phyloP scores from a whole-genome alignment of 2,329 filamentous ascomycete genomes.

The Pseudogymnoascus sp. region DNA sequence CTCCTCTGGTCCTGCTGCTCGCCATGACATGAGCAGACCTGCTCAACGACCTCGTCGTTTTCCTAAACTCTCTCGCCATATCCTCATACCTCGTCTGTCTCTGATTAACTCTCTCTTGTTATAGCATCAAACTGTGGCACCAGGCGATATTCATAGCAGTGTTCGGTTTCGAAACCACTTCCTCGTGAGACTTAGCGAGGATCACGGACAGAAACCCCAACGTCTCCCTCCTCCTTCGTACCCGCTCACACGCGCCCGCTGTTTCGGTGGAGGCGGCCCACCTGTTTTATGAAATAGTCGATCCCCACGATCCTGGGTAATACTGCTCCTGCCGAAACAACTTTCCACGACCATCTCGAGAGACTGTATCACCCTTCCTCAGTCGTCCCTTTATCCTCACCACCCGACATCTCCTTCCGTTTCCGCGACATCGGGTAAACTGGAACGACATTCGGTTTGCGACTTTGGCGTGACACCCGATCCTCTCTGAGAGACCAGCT shows the following conservation, averaged over 20 bases:
- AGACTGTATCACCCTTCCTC: neutral
- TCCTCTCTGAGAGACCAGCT: neutral
- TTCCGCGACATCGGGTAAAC: neutral
- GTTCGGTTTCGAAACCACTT: neutral
- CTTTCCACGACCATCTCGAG: neutral
- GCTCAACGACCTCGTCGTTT: neutral
- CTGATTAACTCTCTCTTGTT: neutral
- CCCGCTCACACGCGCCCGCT: slow-evolving; percentile 1
- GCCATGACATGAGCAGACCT: neutral
- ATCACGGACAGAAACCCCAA: neutral
- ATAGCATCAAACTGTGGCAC: neutral
- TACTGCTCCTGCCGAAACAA: neutral
- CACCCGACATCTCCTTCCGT: neutral
- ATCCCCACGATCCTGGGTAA: slow-evolving; percentile 1
- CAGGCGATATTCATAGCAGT: neutral
- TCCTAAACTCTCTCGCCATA: neutral
- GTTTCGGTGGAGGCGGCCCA: neutral
- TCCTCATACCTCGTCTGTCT: neutral
- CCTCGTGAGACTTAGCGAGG: neutral
- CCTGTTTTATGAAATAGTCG: slow-evolving; percentile 1
- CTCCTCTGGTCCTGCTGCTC: neutral
- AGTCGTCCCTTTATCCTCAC: neutral
- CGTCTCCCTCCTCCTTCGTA: neutral
- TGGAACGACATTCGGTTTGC: neutral
- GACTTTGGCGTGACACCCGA: neutral